Evolutionary conservation across 1,284 basidiomycete species (phyloP).

Genomic region (Rhodotorula sp.): DNA sequence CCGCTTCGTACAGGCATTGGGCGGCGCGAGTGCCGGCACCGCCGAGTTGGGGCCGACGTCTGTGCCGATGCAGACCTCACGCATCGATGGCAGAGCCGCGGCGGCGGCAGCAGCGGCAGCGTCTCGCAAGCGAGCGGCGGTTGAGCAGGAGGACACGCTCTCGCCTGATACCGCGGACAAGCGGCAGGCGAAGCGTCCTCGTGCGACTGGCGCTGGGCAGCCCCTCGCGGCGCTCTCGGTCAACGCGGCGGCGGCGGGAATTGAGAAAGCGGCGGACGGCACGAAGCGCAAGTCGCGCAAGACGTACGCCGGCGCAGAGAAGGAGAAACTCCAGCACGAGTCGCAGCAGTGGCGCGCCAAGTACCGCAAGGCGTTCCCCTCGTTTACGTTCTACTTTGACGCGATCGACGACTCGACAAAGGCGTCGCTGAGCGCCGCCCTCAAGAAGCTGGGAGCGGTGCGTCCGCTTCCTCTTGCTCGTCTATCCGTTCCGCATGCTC

Average conservation of each 20-base stretch:
- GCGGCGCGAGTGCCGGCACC: not conserved
- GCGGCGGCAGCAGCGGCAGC: no score
- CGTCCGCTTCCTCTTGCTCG: constrained; percentile 51
- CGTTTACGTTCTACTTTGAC: constrained; percentile 83
- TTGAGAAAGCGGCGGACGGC: not conserved
- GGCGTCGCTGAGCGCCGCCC: constrained; percentile 58
- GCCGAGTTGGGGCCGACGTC: not conserved
- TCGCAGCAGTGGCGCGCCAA: constrained; percentile 67
- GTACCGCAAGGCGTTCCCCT: constrained; percentile 79
- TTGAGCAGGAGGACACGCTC: not conserved
- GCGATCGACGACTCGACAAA: constrained; percentile 58
- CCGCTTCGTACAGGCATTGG: constrained; percentile 18
- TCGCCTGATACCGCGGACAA: constrained; percentile 10
- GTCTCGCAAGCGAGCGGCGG: constrained; percentile 12
- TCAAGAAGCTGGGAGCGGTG: constrained; percentile 73
- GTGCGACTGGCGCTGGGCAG: no score
- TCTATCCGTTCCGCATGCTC: not conserved
- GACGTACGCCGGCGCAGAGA: constrained; percentile 8
- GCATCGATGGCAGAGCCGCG: not conserved
- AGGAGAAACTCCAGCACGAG: constrained; percentile 34
- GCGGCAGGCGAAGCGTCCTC: not conserved
- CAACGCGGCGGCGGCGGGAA: not conserved
- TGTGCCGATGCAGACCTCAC: constrained; percentile 1
- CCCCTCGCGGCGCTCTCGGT: no score
- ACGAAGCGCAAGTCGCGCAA: constrained; percentile 13